Evolutionary conservation across 192 early-diverging fungal genomes (phyloP), one percentile per base, ranked within the genome.

Genomic region (Cetraspora pellucida): DNA sequence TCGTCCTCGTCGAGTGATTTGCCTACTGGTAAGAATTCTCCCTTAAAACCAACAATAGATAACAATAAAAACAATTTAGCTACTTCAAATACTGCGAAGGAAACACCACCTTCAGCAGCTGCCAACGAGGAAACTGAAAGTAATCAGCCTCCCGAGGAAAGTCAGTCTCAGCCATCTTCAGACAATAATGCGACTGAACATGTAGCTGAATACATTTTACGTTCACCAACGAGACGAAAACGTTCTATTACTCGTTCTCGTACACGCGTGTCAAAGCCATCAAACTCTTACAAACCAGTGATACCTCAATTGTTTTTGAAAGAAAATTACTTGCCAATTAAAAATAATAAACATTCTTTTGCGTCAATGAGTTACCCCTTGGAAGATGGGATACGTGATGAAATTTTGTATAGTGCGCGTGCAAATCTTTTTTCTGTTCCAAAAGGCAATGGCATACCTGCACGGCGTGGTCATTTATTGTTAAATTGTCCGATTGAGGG

Each of bases 381-480:
- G 19, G 61, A 76, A 37, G 23, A 65, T 31, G 74, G 74, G 0
- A 76, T 76, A 61, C 74, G 74, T 55, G 30, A 60, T 17, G 74
- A 76, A 66, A 76, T 76, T 66, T 49, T 76, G 46, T 76, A 54
- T 43, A 76, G 74, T 54, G 74, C 74, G 14, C 74, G 63, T 65
- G 74, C 74, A 2, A 76, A 60, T 76, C 31, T 76, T 0, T 47
- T 76, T 14, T 47, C 74, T 10, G 5, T 46, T 37, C 74, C 59
- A 17, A 76, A 49, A 27, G 9, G 45, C 5, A 43, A 76, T 60
- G 25, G 58, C n/a, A 10, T 65, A 21, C 74, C 74, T 50, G 47
- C 74, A 14, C 45, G 63, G n/a, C n/a, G 63, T 47, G 74, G 74
- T 23, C 74, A 76, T 66, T 37, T 76, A 52, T 25, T 76, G 21